Conservation (phyloP, 1,139 yeast genomes). For the Torulaspora pretoriensis region DNA sequence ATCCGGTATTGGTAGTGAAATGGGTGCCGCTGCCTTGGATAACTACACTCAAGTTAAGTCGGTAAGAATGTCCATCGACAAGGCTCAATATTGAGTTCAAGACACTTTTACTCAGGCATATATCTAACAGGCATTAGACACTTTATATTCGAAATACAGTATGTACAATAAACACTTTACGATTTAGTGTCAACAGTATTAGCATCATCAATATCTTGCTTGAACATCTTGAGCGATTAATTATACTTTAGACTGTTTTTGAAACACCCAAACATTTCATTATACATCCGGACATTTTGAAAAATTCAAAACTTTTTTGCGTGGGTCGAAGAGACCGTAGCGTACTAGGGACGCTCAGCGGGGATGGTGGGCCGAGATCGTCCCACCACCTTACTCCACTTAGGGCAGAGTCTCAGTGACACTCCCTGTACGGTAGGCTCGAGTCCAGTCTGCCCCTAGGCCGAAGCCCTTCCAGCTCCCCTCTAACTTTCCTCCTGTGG, state of each 20-base stretch:
- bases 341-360: too few species aligned
- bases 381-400: too few species aligned
- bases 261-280: not conserved
- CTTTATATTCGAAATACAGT: not conserved
- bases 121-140: not conserved
- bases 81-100: constrained; percentile 11
- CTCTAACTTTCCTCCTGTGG: not conserved
- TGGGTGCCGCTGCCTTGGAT: constrained; percentile 65
- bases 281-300: not conserved
- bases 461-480: not conserved
- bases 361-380: too few species aligned
- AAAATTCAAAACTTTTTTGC: not conserved
- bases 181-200: not conserved
- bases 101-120: not conserved
- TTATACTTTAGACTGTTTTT: not conserved
- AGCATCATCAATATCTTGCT: too few species aligned
- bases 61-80: constrained; percentile 39
- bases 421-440: not conserved
- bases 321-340: too few species aligned
- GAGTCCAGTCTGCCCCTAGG: not conserved
- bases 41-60: constrained; percentile 64
- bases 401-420: not conserved
- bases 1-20: constrained; percentile 70
- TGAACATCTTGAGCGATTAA: too few species aligned
- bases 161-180: not conserved